Base-by-base conservation (phyloP, 1,284 basidiomycete genomes). In the Xanthoconium separans region DNA sequence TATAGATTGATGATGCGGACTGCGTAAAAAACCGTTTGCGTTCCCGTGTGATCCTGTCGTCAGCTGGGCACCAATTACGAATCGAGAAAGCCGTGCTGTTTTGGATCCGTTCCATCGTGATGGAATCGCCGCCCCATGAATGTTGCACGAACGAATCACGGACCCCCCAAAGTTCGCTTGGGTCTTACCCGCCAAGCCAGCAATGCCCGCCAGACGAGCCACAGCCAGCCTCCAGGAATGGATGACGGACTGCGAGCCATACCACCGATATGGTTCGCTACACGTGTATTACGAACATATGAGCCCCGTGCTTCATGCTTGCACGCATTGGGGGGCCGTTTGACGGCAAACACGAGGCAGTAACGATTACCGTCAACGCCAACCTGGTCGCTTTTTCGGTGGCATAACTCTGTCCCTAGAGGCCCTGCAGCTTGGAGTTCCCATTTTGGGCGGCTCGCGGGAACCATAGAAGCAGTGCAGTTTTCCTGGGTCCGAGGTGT, bases 261-360 rank as follows among this genome's bases (percentile, higher is more conserved):
- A 52, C 46, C 51, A 48, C 41, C 47, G 29, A 55, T 50, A 63
- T 43, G 55, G 61, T 30, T 43, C 30, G 44, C 44, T 48, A 61
- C 65, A 70, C 62, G 62, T 62, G 68, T 66, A 45, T 50, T 51
- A 50, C 52, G 50, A 43, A 57, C 43, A 51, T 46, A 56, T 55
- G 59, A 64, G 55, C 54, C 64, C 33, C 62, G 53, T 58, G 61
- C 36, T 47, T 45, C 61, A 53, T 46, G 50, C 59, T 45, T 58
- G 46, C 53, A 51, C 46, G 49, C 53, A 51, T n/a, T 50, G 50
- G 37, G 8, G 40, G 33, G 40, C 52, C 67, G 55, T 63, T 53
- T 54, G 50, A 55, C 27, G 51, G 20, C 13, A 27, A 71, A 71
- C 69, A 71, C 55, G 69, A 71, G 68, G 65, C 55, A 51, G 18